Conservation (phyloP, 495 filamentous ascomycete genomes). For the Alectoria sarmentosa region DNA sequence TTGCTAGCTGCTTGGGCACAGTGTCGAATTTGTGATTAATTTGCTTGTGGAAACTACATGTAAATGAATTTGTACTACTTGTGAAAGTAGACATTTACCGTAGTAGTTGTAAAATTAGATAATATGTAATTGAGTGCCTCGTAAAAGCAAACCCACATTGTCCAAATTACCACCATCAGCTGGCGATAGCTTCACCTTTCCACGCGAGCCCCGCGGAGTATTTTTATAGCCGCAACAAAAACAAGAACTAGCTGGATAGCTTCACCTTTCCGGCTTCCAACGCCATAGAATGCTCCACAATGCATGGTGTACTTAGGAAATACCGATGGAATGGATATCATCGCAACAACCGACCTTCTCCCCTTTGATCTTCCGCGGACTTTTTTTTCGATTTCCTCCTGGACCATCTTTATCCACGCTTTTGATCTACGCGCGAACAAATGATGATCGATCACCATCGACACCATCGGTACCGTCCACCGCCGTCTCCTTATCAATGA, state of each 20-base stretch:
- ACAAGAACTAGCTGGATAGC: neutral
- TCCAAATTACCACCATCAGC: neutral
- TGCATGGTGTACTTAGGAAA: slow-evolving; percentile 1
- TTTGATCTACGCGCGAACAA: slow-evolving; percentile 1
- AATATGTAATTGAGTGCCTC: neutral
- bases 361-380: neutral
- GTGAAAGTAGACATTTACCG: neutral
- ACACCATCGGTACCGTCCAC: slow-evolving; percentile 8
- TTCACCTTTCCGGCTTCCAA: neutral
- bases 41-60: neutral
- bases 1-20: too few relatives aligned
- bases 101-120: neutral
- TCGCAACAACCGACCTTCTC: slow-evolving; percentile 1
- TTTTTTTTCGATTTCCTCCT: neutral
- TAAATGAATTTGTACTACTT: neutral
- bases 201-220: too few relatives aligned
- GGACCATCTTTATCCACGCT: neutral
- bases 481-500: slow-evolving; percentile 28
- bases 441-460: slow-evolving; percentile 12
- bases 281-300: neutral
- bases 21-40: too few relatives aligned
- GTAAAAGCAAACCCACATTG: neutral
- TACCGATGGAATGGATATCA: slow-evolving; percentile 15
- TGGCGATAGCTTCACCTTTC: neutral
- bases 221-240: too few relatives aligned